Percentiles rank a stretch among this genome's conserved stretches.
Conservation (phyloP, 2,329 filamentous ascomycete genomes). For the Cladosporium colombiae region DNA sequence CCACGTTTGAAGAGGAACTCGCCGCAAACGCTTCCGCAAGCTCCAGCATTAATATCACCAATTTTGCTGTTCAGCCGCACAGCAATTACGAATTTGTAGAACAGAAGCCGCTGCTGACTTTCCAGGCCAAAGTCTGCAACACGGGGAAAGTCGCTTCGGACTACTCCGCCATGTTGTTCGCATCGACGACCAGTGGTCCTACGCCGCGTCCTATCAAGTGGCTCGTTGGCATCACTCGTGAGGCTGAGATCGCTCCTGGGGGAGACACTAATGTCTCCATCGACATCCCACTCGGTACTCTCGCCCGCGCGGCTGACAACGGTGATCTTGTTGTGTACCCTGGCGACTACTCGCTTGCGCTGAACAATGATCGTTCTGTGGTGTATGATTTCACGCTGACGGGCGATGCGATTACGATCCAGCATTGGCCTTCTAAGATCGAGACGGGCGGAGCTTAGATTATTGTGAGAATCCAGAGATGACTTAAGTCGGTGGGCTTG, state of each 20-base stretch:
- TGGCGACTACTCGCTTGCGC: slow-evolving; percentile 43
- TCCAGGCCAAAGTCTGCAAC: slow-evolving; percentile 41
- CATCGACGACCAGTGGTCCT: slow-evolving; percentile 42
- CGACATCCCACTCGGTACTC: slow-evolving; percentile 41
- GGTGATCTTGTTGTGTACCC: slow-evolving; percentile 46
- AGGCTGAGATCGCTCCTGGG: slow-evolving; percentile 24
- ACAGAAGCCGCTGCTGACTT: slow-evolving; percentile 41
- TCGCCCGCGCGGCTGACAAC: slow-evolving; percentile 41
- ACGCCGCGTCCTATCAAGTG: slow-evolving; percentile 46
- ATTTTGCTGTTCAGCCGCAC: slow-evolving; percentile 36
- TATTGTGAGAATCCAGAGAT: background rate
- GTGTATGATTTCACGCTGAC: slow-evolving; percentile 34
- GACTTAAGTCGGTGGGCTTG: background rate
- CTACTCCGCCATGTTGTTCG: slow-evolving; percentile 46
- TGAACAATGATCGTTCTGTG: slow-evolving; percentile 44
- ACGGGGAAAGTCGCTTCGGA: slow-evolving; percentile 41
- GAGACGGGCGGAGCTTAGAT: background rate
- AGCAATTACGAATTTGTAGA: slow-evolving; percentile 32
- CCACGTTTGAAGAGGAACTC: slow-evolving; percentile 38
- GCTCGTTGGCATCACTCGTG: slow-evolving; percentile 36
- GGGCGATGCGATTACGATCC: slow-evolving; percentile 47
- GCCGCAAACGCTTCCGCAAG: slow-evolving; percentile 16
- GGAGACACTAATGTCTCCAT: slow-evolving; percentile 32
- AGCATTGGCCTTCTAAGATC: slow-evolving; percentile 35
- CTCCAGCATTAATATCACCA: slow-evolving; percentile 38